These are phyloP conservation scores for Pseudonitzschia multistriata DNA, from an alignment of 108 stramenopile genomes.

Conservation along the genomic window DNA sequence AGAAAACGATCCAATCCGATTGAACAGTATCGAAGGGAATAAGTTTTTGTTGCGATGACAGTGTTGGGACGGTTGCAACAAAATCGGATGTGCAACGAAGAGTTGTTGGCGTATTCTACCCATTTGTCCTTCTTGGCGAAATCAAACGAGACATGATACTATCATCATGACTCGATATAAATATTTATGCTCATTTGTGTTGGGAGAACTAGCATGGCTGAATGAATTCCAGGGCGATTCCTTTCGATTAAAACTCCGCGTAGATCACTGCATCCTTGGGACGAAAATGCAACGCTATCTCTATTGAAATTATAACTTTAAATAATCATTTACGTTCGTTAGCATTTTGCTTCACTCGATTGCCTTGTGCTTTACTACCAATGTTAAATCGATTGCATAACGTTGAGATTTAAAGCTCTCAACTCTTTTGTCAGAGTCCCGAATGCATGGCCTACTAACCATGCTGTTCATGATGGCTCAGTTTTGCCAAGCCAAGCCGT, in stretches of 20 bases:
- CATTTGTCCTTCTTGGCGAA: background rate
- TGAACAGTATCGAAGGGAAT: constrained; percentile 18
- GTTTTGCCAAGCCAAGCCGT: no score
- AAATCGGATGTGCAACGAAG: constrained; percentile 17
- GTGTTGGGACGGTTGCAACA: constrained; percentile 44
- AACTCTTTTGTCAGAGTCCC: no score
- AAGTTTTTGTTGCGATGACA: constrained; percentile 34
- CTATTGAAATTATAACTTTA: constrained; percentile 17
- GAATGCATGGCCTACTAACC: no score
- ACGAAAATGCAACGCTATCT: constrained; percentile 36
- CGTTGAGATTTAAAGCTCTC: no score
- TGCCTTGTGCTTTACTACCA: no score
- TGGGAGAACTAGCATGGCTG: constrained; percentile 43
- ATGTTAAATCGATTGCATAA: no score
- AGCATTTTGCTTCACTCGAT: no score
- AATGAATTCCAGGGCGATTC: constrained; percentile 63
- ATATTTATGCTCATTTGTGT: constrained; percentile 10
- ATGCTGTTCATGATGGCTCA: no score
- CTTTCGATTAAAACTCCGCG: constrained; percentile 27
- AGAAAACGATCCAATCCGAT: constrained; percentile 11
- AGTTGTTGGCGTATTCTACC: background rate
- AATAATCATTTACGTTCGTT: constrained; percentile 1
- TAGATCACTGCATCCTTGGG: constrained; percentile 32
- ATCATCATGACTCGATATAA: background rate
- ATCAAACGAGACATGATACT: background rate